A percentile compares a stretch with the other conserved stretches of the same genome.
Conservation (phyloP, 208 protist genomes). For the Angomonas ambiguus region DNA sequence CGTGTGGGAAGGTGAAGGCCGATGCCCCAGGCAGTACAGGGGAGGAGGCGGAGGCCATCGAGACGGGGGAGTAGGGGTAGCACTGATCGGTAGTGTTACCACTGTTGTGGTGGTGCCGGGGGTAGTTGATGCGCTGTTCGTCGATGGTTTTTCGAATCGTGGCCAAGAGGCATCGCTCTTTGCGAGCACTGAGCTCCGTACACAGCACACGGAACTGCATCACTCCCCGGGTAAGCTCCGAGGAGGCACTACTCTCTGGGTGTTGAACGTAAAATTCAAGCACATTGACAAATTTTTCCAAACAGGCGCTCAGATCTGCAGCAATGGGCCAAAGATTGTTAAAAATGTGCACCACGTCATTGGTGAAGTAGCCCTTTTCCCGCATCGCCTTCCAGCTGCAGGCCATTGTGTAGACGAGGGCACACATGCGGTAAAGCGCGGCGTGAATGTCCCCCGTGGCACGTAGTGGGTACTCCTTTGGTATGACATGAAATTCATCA, state of each 20-base stretch:
- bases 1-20: too few relatives aligned
- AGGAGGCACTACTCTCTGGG: conserved; percentile 38
- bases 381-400: conserved; percentile 77
- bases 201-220: conserved; percentile 64
- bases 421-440: conserved; percentile 60
- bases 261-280: conserved; percentile 48
- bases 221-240: conserved; percentile 50
- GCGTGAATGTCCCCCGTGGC: conserved; percentile 58
- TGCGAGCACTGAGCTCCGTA: conserved; percentile 41
- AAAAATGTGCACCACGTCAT: conserved; percentile 54
- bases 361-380: conserved; percentile 72
- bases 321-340: conserved; percentile 56
- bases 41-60: conserved; percentile 1
- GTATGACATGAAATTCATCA: conserved; percentile 57
- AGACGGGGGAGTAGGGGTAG: background rate
- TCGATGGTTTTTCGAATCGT: conserved; percentile 38
- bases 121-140: conserved; percentile 27
- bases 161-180: conserved; percentile 47
- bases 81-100: background rate
- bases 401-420: conserved; percentile 65
- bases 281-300: conserved; percentile 50
- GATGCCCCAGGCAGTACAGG: background rate
- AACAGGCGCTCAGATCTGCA: conserved; percentile 40
- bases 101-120: background rate
- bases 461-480: conserved; percentile 48